Percentiles rank a stretch among this genome's conserved stretches.
phyloP scores from a whole-genome alignment of 371 early-diverging fungal genomes.

The Massospora cicadina region DNA sequence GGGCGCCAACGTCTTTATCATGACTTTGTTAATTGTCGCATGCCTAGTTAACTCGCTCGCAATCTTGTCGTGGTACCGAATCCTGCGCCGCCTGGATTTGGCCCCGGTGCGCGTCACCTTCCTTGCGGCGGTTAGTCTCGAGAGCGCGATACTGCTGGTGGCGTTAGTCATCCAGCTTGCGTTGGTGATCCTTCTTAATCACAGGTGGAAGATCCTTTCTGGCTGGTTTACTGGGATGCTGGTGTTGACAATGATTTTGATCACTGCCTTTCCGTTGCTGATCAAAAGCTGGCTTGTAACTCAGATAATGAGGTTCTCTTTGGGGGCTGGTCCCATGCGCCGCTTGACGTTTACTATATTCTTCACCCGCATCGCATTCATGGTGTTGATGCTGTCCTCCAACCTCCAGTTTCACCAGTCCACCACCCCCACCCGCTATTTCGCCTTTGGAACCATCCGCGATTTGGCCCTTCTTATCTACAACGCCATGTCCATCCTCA shows the following conservation, averaged over 20 bases:
- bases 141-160: not conserved
- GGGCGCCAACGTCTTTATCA: not conserved
- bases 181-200: not conserved
- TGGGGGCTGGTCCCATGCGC: not conserved
- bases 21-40: not conserved
- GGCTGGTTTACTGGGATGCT: not conserved
- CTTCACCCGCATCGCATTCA: not conserved
- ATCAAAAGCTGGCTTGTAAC: not conserved
- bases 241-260: not conserved
- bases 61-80: not conserved
- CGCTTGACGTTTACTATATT: not conserved
- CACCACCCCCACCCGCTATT: not conserved
- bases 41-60: not conserved
- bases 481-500: not conserved
- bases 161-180: not conserved
- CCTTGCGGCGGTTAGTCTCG: not conserved
- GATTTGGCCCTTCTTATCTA: not conserved
- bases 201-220: not conserved
- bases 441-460: not conserved
- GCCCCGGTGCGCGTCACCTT: not conserved
- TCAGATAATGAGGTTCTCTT: not conserved
- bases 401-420: not conserved
- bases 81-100: not conserved
- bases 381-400: not conserved
- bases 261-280: not conserved